Conservation (phyloP, 352 stramenopile species). For the Globisporangium lucens region DNA sequence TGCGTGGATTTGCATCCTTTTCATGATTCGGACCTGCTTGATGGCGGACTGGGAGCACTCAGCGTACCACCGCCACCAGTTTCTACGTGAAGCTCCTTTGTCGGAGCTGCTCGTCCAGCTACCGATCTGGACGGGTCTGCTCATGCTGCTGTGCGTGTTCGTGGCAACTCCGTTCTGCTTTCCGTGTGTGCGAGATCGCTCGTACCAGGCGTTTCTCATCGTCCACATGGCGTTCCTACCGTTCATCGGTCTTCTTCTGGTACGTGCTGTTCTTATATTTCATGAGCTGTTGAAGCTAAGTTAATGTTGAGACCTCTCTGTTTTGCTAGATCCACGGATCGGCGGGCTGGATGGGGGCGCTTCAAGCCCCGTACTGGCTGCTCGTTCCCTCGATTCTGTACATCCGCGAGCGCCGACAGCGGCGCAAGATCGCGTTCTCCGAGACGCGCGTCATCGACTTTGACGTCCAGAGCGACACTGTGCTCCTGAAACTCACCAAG, state of each 20-base stretch:
- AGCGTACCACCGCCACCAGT: slow-evolving; percentile 12
- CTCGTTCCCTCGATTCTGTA: slow-evolving; percentile 27
- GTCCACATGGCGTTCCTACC: slow-evolving; percentile 31
- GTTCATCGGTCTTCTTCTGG: slow-evolving; percentile 30
- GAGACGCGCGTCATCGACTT: slow-evolving; percentile 25
- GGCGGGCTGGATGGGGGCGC: slow-evolving; percentile 26
- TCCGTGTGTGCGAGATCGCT: slow-evolving; percentile 16
- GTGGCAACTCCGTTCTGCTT: slow-evolving; percentile 27
- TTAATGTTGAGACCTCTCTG: too few relatives aligned
- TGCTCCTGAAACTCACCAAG: slow-evolving; percentile 35
- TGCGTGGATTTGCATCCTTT: slow-evolving; percentile 31
- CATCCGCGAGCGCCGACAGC: slow-evolving; percentile 23
- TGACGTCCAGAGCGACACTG: slow-evolving; percentile 10
- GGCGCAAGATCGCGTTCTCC: slow-evolving; percentile 16
- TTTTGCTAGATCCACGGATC: slow-evolving; percentile 34
- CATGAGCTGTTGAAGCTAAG: too few relatives aligned
- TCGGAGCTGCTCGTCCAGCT: slow-evolving; percentile 15
- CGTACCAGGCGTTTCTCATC: slow-evolving; percentile 28
- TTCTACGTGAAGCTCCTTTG: slow-evolving; percentile 20
- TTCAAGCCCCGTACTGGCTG: slow-evolving; percentile 38
- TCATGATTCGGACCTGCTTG: slow-evolving; percentile 15
- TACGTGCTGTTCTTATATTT: slow-evolving; percentile 6
- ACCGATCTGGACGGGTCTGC: slow-evolving; percentile 43
- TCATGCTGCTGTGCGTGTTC: slow-evolving; percentile 27
- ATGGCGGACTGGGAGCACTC: slow-evolving; percentile 23